A percentile compares a stretch with the other conserved stretches of the same genome.
Conservation (phyloP, 2,329 filamentous ascomycete genomes). For the Aureobasidium melanogenum region DNA sequence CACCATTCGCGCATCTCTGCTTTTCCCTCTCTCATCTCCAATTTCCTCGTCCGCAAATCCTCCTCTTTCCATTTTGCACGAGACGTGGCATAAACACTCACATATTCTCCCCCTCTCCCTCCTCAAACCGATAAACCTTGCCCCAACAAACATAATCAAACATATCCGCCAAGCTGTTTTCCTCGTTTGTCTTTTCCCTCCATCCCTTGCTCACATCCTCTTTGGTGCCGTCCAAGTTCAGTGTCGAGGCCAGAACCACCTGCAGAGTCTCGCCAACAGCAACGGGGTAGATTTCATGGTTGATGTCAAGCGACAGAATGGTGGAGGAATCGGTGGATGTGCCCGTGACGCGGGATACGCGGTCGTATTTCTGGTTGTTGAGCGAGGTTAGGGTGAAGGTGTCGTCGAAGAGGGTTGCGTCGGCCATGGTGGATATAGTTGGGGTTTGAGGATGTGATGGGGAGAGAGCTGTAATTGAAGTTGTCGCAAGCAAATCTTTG, state of each 20-base stretch:
- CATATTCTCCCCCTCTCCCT: slow-evolving; percentile 73
- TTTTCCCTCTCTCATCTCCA: too few species aligned
- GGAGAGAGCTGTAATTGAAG: background rate
- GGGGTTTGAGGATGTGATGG: background rate
- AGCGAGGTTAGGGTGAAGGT: slow-evolving; percentile 73
- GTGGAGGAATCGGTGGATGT: slow-evolving; percentile 67
- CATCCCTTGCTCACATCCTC: slow-evolving; percentile 45
- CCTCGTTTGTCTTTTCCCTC: slow-evolving; percentile 57
- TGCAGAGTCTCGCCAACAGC: slow-evolving; percentile 65
- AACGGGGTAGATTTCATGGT: slow-evolving; percentile 83
- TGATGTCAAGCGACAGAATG: slow-evolving; percentile 80
- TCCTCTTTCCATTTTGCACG: too few species aligned
- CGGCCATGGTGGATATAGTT: slow-evolving; percentile 52
- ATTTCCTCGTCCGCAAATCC: too few species aligned
- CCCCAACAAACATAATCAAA: slow-evolving; percentile 85
- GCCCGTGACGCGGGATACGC: slow-evolving; percentile 76
- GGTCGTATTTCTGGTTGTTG: slow-evolving; percentile 87
- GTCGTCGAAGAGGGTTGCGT: slow-evolving; percentile 90
- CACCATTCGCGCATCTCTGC: background rate
- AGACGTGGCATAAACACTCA: too few species aligned
- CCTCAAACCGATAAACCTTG: slow-evolving; percentile 83
- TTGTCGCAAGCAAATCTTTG: background rate
- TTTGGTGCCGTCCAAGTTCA: slow-evolving; percentile 74
- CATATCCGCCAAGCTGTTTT: slow-evolving; percentile 58
- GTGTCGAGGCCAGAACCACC: slow-evolving; percentile 73